A percentile compares a stretch with the other conserved stretches of the same genome.
Evolutionary conservation across 2,329 filamentous ascomycete genomes (phyloP).

Genomic region (Periconia macrospinosa): DNA sequence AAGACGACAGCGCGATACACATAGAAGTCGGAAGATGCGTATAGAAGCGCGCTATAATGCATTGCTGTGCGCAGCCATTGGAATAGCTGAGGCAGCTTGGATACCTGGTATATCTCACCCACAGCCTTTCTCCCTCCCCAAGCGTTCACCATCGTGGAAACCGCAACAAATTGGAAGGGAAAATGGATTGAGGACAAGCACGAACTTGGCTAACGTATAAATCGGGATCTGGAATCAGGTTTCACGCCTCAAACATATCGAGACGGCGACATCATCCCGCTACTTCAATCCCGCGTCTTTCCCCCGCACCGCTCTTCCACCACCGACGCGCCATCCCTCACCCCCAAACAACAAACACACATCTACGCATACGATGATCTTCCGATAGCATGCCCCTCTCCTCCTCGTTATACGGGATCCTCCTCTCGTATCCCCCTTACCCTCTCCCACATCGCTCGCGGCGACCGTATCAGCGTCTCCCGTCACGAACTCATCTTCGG

Average conservation of each 20-base stretch:
- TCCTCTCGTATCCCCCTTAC: conserved; percentile 81
- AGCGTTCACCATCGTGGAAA: too few species aligned
- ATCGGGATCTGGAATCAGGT: conserved; percentile 50
- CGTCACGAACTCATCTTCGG: conserved; percentile 82
- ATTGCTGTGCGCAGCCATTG: neutral
- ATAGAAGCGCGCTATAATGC: neutral
- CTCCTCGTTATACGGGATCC: conserved; percentile 57
- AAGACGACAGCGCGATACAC: neutral
- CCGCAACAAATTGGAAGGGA: too few species aligned
- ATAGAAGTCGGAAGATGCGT: neutral
- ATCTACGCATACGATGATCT: neutral
- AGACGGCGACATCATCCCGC: conserved; percentile 74
- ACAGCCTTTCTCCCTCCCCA: neutral
- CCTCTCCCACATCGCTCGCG: conserved; percentile 82
- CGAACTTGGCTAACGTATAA: too few species aligned
- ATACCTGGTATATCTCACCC: neutral
- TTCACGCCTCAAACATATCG: conserved; percentile 82
- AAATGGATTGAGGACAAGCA: too few species aligned
- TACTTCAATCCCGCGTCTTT: conserved; percentile 92
- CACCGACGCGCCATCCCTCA: conserved; percentile 71
- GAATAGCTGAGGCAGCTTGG: neutral
- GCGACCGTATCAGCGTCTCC: conserved; percentile 81
- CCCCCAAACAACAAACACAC: conserved; percentile 30
- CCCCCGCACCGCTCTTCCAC: conserved; percentile 87
- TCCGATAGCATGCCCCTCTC: neutral